Conservation (phyloP, 192 early-diverging fungal genomes). For the Fimicolochytrium jonesii region DNA sequence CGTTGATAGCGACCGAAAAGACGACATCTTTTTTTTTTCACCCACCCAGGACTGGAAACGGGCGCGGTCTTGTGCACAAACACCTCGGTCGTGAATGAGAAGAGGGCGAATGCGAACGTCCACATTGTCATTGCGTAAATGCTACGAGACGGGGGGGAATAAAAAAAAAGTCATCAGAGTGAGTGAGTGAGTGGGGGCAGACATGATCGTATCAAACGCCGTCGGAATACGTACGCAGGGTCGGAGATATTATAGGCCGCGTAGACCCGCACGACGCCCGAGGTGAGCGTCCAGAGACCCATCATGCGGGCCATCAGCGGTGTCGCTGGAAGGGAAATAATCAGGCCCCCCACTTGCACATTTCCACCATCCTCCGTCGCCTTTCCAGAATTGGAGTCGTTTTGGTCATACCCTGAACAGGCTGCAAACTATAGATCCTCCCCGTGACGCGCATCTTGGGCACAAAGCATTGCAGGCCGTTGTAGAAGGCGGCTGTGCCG, state of each 20-base stretch:
- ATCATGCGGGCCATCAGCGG: constrained; percentile 75
- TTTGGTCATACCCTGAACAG: constrained; percentile 52
- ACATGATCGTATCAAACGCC: too few species aligned
- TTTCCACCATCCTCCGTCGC: too few species aligned
- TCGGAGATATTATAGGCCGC: constrained; percentile 79
- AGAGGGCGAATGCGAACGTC: constrained; percentile 36
- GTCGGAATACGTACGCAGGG: constrained; percentile 53
- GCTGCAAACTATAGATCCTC: constrained; percentile 67
- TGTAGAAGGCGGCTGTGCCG: constrained; percentile 73
- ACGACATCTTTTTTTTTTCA: background rate
- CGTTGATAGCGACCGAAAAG: background rate
- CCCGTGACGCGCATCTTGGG: constrained; percentile 68
- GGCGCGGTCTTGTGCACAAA: constrained; percentile 48
- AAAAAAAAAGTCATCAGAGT: too few species aligned
- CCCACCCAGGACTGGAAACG: constrained; percentile 32
- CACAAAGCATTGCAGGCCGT: constrained; percentile 78
- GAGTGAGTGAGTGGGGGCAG: too few species aligned
- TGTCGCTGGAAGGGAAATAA: constrained; percentile 60
- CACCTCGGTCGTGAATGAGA: constrained; percentile 37
- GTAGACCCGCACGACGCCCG: constrained; percentile 77
- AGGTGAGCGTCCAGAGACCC: constrained; percentile 84
- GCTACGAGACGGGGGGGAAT: constrained; percentile 7
- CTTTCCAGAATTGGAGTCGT: too few species aligned
- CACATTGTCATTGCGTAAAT: constrained; percentile 39
- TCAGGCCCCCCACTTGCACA: too few species aligned